Evolutionary conservation across 2,329 filamentous ascomycete species (phyloP).

Genomic region (Lachnellula willkommii): DNA sequence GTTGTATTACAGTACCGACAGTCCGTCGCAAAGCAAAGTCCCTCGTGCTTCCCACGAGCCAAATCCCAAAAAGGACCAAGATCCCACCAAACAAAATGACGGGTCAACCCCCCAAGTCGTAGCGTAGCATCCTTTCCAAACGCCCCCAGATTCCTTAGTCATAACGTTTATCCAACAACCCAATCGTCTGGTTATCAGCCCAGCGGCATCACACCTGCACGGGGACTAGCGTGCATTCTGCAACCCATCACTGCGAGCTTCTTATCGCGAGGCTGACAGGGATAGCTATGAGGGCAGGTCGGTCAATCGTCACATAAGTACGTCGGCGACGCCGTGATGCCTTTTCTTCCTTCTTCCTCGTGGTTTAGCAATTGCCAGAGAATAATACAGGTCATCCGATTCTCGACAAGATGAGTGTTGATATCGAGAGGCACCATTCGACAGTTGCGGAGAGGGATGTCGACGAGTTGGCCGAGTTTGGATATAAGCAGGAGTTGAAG

Average conservation of each 20-base stretch:
- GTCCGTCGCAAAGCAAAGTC: no score
- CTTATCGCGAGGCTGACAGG: slow-evolving; percentile 16
- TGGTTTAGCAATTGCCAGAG: background rate
- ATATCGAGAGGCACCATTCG: slow-evolving; percentile 12
- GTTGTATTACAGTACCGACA: no score
- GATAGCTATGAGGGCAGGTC: slow-evolving; percentile 4
- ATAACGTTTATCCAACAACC: background rate
- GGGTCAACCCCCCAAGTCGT: background rate
- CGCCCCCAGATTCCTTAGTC: background rate
- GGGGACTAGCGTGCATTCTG: background rate
- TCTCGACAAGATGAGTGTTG: background rate
- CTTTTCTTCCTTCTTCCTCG: background rate
- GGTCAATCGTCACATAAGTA: slow-evolving; percentile 9
- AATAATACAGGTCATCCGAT: background rate
- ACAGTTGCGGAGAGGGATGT: slow-evolving; percentile 37
- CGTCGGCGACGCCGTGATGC: slow-evolving; percentile 6
- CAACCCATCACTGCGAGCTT: background rate
- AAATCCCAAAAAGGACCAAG: background rate
- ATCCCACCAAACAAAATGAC: background rate
- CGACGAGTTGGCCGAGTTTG: slow-evolving; percentile 48
- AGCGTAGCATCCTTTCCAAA: background rate
- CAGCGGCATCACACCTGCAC: background rate
- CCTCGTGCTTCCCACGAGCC: background rate
- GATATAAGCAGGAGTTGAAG: slow-evolving; percentile 55
- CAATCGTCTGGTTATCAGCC: no score